These are phyloP conservation scores for Suillus fuscotomentosus DNA, from an alignment of 768 basidiomycete genomes.

Conservation along the genomic window DNA sequence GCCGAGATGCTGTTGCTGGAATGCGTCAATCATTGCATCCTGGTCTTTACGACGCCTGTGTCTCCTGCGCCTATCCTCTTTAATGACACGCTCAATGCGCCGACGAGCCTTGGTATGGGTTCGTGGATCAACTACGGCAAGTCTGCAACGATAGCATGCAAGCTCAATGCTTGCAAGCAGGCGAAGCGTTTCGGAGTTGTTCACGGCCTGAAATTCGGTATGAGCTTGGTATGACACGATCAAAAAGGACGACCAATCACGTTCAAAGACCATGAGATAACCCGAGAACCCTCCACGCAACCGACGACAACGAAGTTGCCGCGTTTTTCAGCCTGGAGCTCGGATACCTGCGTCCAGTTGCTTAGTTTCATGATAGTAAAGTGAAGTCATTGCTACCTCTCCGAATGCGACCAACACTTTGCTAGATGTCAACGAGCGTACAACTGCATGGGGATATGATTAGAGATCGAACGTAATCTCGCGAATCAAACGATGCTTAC, in stretches of 20 bases:
- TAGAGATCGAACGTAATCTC: conserved; percentile 6
- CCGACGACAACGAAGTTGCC: conserved; percentile 87
- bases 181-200: conserved; percentile 80
- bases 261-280: conserved; percentile 85
- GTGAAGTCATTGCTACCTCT: conserved; percentile 44
- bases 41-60: conserved; percentile 84
- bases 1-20: conserved; percentile 52
- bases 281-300: conserved; percentile 68
- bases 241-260: conserved; percentile 37
- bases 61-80: conserved; percentile 77
- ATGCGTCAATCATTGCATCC: conserved; percentile 78
- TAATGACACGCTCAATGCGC: conserved; percentile 77
- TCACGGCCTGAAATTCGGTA: conserved; percentile 56
- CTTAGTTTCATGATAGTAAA: conserved; percentile 1
- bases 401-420: conserved; percentile 70
- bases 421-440: conserved; percentile 55
- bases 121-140: conserved; percentile 66
- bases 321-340: conserved; percentile 82
- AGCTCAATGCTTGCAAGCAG: conserved; percentile 83
- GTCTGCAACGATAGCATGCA: conserved; percentile 76
- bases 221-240: conserved; percentile 12
- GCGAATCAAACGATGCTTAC: conserved; percentile 41
- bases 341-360: conserved; percentile 44
- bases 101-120: conserved; percentile 62
- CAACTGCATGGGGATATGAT: conserved; percentile 14